These are phyloP conservation scores for Trichopus zeylanicus DNA, from an alignment of 116 monocot genomes.

Conservation along the genomic window DNA sequence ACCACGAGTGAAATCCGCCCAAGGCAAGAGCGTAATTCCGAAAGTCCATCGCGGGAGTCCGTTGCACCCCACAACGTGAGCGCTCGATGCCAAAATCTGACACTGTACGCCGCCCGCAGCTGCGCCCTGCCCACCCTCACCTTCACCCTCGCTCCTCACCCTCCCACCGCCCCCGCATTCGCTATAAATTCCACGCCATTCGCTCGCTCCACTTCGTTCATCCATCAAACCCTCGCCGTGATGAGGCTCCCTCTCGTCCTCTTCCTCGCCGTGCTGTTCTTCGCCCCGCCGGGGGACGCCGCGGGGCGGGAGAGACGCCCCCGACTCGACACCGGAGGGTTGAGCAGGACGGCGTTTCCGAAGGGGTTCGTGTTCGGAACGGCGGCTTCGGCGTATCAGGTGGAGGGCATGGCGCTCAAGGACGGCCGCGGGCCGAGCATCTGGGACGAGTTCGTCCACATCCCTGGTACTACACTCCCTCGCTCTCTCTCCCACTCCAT, in stretches of 20 bases:
- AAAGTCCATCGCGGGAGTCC: no score
- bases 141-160: no score
- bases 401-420: conserved; percentile 58
- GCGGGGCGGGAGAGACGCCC: background rate
- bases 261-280: background rate
- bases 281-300: background rate
- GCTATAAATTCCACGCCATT: no score
- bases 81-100: no score
- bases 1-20: no score
- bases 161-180: no score
- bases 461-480: conserved; percentile 26
- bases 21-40: no score
- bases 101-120: no score
- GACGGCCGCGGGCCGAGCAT: conserved; percentile 64
- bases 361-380: conserved; percentile 62
- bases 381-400: conserved; percentile 77
- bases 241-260: background rate
- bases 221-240: no score
- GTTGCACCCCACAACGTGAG: no score
- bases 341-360: conserved; percentile 45
- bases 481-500: background rate
- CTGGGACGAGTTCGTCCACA: conserved; percentile 54
- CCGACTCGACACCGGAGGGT: conserved; percentile 15
- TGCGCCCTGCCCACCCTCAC: no score
- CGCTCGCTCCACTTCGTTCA: no score